Evolutionary conservation across 441 rosid genomes (phyloP).

Genomic region (California macrophylla): DNA sequence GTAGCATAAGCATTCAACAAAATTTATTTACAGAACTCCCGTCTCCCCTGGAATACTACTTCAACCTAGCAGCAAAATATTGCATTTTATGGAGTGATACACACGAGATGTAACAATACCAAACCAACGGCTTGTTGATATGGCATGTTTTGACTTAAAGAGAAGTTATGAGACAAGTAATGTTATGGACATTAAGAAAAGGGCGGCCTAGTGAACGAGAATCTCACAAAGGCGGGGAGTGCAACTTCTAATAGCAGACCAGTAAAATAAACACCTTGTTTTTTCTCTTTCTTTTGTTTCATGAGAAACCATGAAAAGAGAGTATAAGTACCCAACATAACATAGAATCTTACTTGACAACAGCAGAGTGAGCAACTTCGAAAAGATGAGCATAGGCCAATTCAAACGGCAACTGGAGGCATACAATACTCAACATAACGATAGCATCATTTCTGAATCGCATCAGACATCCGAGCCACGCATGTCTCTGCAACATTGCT

Average conservation of each 20-base stretch:
- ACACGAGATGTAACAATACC: too few relatives aligned
- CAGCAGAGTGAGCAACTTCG: conserved; percentile 49
- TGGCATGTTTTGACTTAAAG: too few relatives aligned
- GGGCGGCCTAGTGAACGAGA: too few relatives aligned
- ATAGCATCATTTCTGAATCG: conserved; percentile 67
- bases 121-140: too few relatives aligned
- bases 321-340: conserved; percentile 6
- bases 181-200: too few relatives aligned
- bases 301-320: not conserved
- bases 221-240: too few relatives aligned
- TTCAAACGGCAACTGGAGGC: conserved; percentile 93
- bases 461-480: conserved; percentile 69
- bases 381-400: conserved; percentile 88
- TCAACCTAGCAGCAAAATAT: too few relatives aligned
- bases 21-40: not conserved
- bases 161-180: too few relatives aligned
- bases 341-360: conserved; percentile 44
- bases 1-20: too few relatives aligned
- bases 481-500: conserved; percentile 71
- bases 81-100: too few relatives aligned
- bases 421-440: conserved; percentile 58
- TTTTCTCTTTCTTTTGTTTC: not conserved
- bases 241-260: too few relatives aligned
- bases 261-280: conserved; percentile 3
- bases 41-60: too few relatives aligned